Evolutionary conservation across 192 early-diverging fungal genomes (phyloP).

Genomic region (Blastocladiella britannica): DNA sequence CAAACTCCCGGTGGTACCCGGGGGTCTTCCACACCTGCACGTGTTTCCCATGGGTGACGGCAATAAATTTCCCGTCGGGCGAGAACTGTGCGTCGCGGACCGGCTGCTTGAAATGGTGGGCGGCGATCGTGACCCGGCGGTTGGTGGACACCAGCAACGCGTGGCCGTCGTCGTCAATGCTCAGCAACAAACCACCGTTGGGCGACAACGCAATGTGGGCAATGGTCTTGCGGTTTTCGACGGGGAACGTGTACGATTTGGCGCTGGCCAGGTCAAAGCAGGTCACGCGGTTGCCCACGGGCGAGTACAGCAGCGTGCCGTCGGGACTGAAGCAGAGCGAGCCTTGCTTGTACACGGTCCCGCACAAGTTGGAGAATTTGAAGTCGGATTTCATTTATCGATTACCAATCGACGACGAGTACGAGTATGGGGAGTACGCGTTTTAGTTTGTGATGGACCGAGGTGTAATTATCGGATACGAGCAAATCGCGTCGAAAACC

Average conservation of each 20-base stretch:
- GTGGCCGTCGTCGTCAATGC: conserved; percentile 83
- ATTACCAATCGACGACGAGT: too few species aligned
- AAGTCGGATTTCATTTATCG: conserved; percentile 27
- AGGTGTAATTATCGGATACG: too few species aligned
- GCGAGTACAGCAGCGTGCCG: conserved; percentile 76
- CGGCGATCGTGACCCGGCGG: conserved; percentile 63
- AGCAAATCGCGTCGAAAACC: too few species aligned
- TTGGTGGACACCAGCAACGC: conserved; percentile 69
- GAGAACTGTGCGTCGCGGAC: conserved; percentile 75
- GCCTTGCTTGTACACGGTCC: conserved; percentile 91
- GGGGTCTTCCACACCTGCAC: conserved; percentile 86
- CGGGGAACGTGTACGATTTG: conserved; percentile 73
- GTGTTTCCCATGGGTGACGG: conserved; percentile 61
- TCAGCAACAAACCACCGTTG: conserved; percentile 65
- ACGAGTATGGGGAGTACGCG: too few species aligned
- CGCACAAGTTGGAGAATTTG: conserved; percentile 91
- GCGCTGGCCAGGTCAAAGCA: conserved; percentile 92
- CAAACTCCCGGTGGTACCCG: conserved; percentile 73
- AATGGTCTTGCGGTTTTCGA: conserved; percentile 86
- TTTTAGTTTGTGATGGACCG: too few species aligned
- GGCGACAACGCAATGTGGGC: conserved; percentile 70
- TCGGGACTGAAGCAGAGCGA: conserved; percentile 88
- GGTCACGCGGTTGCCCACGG: conserved; percentile 89
- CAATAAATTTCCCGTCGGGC: conserved; percentile 73
- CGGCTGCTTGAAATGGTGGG: conserved; percentile 66